phyloP scores from a whole-genome alignment of 2,329 filamentous ascomycete species.

The Fonsecaea pedrosoi region DNA sequence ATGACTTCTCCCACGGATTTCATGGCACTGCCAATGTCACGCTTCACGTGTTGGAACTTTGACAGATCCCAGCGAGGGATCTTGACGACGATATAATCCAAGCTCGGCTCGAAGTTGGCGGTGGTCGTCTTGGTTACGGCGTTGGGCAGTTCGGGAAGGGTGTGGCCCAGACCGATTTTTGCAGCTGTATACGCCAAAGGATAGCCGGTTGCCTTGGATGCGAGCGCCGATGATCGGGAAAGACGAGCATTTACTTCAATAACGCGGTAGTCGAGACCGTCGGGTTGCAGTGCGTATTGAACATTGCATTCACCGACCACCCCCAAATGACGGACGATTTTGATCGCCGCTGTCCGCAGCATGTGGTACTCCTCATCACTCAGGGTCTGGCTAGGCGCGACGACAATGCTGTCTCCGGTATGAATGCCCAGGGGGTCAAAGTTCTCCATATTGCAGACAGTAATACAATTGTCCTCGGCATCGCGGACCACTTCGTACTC shows the following conservation, averaged over 20 bases:
- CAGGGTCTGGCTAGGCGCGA: constrained; percentile 94
- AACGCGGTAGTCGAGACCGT: constrained; percentile 96
- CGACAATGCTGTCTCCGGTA: constrained; percentile 98
- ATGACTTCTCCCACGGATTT: constrained; percentile 99
- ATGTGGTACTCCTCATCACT: constrained; percentile 99
- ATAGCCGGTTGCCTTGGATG: constrained; percentile 97
- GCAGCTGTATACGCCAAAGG: constrained; percentile 96
- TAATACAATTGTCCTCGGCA: constrained; percentile 98
- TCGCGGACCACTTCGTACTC: constrained; percentile 99
- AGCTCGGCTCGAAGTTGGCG: constrained; percentile 95
- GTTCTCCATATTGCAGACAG: constrained; percentile 99
- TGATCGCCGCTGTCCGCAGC: constrained; percentile 96
- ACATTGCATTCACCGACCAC: constrained; percentile 99
- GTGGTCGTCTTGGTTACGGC: constrained; percentile 98
- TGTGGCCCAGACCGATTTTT: constrained; percentile 97
- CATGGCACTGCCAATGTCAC: constrained; percentile 97
- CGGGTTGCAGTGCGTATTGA: constrained; percentile 94
- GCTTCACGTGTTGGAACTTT: constrained; percentile 99
- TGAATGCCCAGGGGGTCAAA: constrained; percentile 97
- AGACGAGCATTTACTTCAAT: constrained; percentile 99
- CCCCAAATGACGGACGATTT: constrained; percentile 95
- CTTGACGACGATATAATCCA: constrained; percentile 98
- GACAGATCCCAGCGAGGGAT: constrained; percentile 97
- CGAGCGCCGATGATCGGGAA: constrained; percentile 93
- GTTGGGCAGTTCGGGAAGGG: constrained; percentile 92